A percentile compares a stretch with the other conserved stretches of the same genome.
Evolutionary conservation across 2,329 filamentous ascomycete species (phyloP).

Genomic region (Myriosclerotinia scirpicola): DNA sequence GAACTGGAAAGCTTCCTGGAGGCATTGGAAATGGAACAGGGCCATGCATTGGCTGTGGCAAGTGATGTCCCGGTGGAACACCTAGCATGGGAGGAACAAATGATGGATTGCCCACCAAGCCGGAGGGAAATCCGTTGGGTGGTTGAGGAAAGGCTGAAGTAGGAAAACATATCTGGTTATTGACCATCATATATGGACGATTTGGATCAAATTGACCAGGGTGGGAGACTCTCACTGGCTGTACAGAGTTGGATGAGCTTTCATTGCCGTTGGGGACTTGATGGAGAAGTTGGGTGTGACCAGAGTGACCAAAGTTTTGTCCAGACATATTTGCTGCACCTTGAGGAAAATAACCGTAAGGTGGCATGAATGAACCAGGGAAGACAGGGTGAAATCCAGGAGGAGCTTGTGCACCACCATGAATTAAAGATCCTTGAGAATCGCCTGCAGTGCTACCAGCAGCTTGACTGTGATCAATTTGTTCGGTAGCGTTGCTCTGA

Average conservation of each 20-base stretch:
- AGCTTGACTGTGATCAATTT: slow-evolving; percentile 11
- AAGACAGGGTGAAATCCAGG: slow-evolving; percentile 27
- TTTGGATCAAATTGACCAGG: slow-evolving; percentile 41
- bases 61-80: slow-evolving; percentile 20
- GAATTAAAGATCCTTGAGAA: slow-evolving; percentile 15
- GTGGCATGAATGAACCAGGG: slow-evolving; percentile 28
- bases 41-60: slow-evolving; percentile 24
- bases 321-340: slow-evolving; percentile 1
- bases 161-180: slow-evolving; percentile 40
- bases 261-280: slow-evolving; percentile 10
- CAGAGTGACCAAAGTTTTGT: slow-evolving; percentile 24
- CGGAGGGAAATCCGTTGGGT: slow-evolving; percentile 30
- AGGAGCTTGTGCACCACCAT: slow-evolving; percentile 14
- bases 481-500: not conserved
- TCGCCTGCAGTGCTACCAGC: slow-evolving; percentile 7
- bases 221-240: slow-evolving; percentile 40
- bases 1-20: slow-evolving; percentile 22
- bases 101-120: slow-evolving; percentile 36
- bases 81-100: slow-evolving; percentile 27
- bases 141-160: slow-evolving; percentile 35
- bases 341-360: slow-evolving; percentile 28
- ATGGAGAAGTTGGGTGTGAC: not conserved
- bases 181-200: slow-evolving; percentile 39
- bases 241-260: slow-evolving; percentile 8
- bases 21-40: slow-evolving; percentile 25